Percentiles rank a stretch among this genome's conserved stretches.
phyloP scores from a whole-genome alignment of 2,329 filamentous ascomycete genomes.

The Shiraia sp. region DNA sequence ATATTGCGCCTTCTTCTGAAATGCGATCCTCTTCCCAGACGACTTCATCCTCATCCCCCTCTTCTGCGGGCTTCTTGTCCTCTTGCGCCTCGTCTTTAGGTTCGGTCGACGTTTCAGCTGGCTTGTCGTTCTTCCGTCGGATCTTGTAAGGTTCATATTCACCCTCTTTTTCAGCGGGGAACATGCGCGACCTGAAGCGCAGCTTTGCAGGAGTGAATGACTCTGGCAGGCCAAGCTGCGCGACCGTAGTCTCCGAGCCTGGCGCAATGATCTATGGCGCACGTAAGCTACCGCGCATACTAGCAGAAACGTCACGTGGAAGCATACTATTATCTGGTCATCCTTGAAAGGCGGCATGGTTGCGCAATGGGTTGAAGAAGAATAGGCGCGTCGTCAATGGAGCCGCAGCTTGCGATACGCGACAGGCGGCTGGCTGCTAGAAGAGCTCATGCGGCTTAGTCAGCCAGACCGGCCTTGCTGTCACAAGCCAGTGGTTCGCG shows the following conservation, averaged over 20 bases:
- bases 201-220: slow-evolving; percentile 87
- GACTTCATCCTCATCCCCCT: slow-evolving; percentile 60
- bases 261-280: slow-evolving; percentile 67
- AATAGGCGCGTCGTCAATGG: slow-evolving; percentile 15
- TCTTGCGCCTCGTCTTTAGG: slow-evolving; percentile 25
- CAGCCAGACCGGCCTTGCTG: slow-evolving; percentile 10
- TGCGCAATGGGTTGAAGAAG: slow-evolving; percentile 29
- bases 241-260: slow-evolving; percentile 86
- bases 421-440: background rate
- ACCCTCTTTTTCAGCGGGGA: slow-evolving; percentile 73
- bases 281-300: background rate
- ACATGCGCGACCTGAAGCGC: slow-evolving; percentile 93
- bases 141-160: slow-evolving; percentile 83
- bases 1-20: slow-evolving; percentile 85
- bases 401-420: slow-evolving; percentile 3
- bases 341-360: slow-evolving; percentile 51
- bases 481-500: slow-evolving; percentile 20
- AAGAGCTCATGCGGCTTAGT: slow-evolving; percentile 8
- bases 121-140: slow-evolving; percentile 52
- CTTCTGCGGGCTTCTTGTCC: slow-evolving; percentile 34
- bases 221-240: slow-evolving; percentile 86
- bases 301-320: background rate
- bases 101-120: slow-evolving; percentile 34
- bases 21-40: slow-evolving; percentile 88
- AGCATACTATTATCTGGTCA: slow-evolving; percentile 50